Conservation (phyloP, 2,329 filamentous ascomycete genomes). For the Coniosporium tulheliwenetii region DNA sequence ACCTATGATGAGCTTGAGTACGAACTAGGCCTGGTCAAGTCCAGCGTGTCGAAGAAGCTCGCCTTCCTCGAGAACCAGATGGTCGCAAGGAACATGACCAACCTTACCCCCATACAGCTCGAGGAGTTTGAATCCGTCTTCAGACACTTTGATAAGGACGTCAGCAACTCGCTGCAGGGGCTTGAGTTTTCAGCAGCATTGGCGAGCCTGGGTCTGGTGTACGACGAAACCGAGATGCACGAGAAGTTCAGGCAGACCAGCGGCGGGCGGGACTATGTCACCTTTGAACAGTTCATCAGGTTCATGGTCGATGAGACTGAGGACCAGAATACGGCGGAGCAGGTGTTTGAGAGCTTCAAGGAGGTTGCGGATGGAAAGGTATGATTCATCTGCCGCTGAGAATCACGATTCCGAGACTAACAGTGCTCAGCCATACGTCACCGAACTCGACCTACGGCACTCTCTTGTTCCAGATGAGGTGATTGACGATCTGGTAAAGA, state of each 20-base stretch:
- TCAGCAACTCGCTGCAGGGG: slow-evolving; percentile 78
- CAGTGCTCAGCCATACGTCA: slow-evolving; percentile 64
- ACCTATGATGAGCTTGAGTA: slow-evolving; percentile 94
- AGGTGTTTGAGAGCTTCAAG: slow-evolving; percentile 94
- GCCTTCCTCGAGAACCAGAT: slow-evolving; percentile 97
- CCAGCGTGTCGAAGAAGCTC: slow-evolving; percentile 88
- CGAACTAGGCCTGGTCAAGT: slow-evolving; percentile 80
- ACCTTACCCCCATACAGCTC: slow-evolving; percentile 91
- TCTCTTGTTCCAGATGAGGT: slow-evolving; percentile 93
- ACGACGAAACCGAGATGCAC: slow-evolving; percentile 97
- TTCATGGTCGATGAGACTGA: slow-evolving; percentile 99
- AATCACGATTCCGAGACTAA: not conserved
- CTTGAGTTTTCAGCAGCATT: slow-evolving; percentile 92
- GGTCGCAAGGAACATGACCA: slow-evolving; percentile 96
- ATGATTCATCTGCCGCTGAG: slow-evolving; percentile 10
- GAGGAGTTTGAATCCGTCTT: slow-evolving; percentile 99
- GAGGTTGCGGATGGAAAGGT: slow-evolving; percentile 95
- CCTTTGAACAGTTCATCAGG: slow-evolving; percentile 95
- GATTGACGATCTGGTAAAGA: slow-evolving; percentile 77
- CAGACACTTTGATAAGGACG: slow-evolving; percentile 89
- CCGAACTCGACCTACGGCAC: slow-evolving; percentile 90
- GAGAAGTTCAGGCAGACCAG: slow-evolving; percentile 85
- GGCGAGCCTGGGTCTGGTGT: slow-evolving; percentile 87
- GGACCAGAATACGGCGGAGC: slow-evolving; percentile 95
- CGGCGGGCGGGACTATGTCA: slow-evolving; percentile 61